These are phyloP conservation scores for Geotrichum phurueaensis DNA, from an alignment of 1,139 yeast genomes.

Conservation along the genomic window DNA sequence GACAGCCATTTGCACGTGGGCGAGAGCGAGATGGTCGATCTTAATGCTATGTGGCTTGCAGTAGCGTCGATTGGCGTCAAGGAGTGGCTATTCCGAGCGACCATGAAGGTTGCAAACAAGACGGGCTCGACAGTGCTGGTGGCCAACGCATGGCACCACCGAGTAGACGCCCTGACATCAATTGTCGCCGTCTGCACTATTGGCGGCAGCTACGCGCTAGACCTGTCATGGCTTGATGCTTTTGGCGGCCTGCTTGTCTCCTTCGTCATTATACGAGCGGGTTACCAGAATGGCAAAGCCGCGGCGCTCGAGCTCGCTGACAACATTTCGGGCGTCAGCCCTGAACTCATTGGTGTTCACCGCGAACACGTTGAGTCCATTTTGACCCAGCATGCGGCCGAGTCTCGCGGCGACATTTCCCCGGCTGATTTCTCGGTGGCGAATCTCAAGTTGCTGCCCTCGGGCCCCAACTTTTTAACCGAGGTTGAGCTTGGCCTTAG, in stretches of 20 bases:
- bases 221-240: slow-evolving; percentile 80
- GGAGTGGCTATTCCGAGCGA: slow-evolving; percentile 79
- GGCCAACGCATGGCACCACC: slow-evolving; percentile 98
- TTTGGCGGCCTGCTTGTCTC: slow-evolving; percentile 88
- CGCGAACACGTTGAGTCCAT: slow-evolving; percentile 20
- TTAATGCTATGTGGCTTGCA: slow-evolving; percentile 96
- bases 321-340: slow-evolving; percentile 29
- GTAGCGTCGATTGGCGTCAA: slow-evolving; percentile 78
- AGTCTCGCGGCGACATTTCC: slow-evolving; percentile 4
- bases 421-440: slow-evolving; percentile 30
- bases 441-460: slow-evolving; percentile 52
- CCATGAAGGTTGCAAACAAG: slow-evolving; percentile 67
- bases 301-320: slow-evolving; percentile 77
- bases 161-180: slow-evolving; percentile 92
- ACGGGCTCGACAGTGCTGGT: slow-evolving; percentile 83
- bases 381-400: slow-evolving; percentile 12
- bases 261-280: slow-evolving; percentile 73
- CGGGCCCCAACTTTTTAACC: slow-evolving; percentile 56
- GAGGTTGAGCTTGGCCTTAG: slow-evolving; percentile 2
- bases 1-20: slow-evolving; percentile 39
- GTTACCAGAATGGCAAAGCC: slow-evolving; percentile 62
- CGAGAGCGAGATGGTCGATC: slow-evolving; percentile 49
- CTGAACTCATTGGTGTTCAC: slow-evolving; percentile 21
- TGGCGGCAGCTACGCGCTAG: slow-evolving; percentile 72
- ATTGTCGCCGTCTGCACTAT: slow-evolving; percentile 86